Evolutionary conservation across 2,329 filamentous ascomycete species (phyloP), one percentile per base, ranked within the genome.

Genomic region (Ciborinia camelliae): DNA sequence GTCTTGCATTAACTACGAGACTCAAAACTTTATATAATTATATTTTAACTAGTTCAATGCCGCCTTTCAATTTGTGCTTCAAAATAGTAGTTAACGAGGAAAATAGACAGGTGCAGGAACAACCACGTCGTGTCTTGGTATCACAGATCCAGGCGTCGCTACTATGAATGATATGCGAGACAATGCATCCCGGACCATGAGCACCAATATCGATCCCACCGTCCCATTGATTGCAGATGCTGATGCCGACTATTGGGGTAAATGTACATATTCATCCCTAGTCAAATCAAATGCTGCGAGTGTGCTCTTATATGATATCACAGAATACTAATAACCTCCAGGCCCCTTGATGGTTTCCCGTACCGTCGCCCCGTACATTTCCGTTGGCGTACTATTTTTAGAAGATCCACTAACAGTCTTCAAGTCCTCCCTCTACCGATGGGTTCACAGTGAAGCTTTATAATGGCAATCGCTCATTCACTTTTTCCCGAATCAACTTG

Each of bases 11-110:
- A 28, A 77, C 80, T 50, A 79, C 84, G n/a, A 86, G 86, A 6
- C 89, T 88, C 66, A 82, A 88, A 54, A 82, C 80, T 64, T 74
- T 90, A 50, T 90, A 90, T 77, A 90, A 87, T 67, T 63, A 47
- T 15, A 9, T 47, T 30, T 47, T 14, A 14, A 26, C 35, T 26
- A 26, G 26, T 45, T n/a, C 4, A 28, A 39, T 2, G 14, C 7
- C 3, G 2, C 23, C 8, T 41, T 30, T 53, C 8, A n/a, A 3
- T 15, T 39, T 14, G 26, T 12, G 14, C 8, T 8, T 20, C 14
- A 45, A 55, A 23, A 4, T 20, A 35, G 18, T 23, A 9, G 39
- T 23, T 53, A 8, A 28, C 18, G 20, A 23, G 12, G 4, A 35
- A 50, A 37, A 45, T 45, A 82, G 80, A 83, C 81, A 9, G 81